Evolutionary conservation across 345 rosid species (phyloP), one percentile per base, ranked within the genome.

Genomic region (Aquilaria malaccensis): DNA sequence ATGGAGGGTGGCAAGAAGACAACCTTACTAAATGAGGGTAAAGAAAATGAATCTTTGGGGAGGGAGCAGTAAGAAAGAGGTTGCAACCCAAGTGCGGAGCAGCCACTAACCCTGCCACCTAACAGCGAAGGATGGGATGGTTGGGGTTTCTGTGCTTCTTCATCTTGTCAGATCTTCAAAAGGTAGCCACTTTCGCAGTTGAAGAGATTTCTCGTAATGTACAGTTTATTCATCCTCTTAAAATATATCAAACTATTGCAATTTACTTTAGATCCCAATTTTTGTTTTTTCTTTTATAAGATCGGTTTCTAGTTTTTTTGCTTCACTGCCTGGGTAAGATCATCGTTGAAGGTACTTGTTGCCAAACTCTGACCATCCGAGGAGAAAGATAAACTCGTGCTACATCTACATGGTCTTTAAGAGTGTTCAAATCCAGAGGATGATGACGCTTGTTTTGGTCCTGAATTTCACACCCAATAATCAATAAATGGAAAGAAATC

Each of bases 161-260:
- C 2, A 85, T 90, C 62, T 75, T 94, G 30, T 80, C 97, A 33
- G 97, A 88, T 83, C 91, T 94, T 70, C 99, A 94, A 66, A 90
- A 94, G 72, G 96, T 91, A 15, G 96, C 78, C 31, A 48, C 60
- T 11, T 55, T 60, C 33, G 71, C 71, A 13, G 77, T 92, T 0
- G 91, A 86, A 72, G 99, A 90, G 82, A 83, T 94, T 58, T 82
- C 96, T 64, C 99, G 97, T 76, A 88, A 82, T 80, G 99, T 90
- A 77, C 50, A 61, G 52, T 52, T 64, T 62, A n/a, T 29, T 50
- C 56, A 33, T 30, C 3, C 13, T 33, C 15, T 60, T 32, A 9
- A 0, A 30, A 45, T 14, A 30, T 54, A 11, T 45, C 13, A 37
- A n/a, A 52, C 55, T 52, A 7, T 51, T 14, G 9, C 0, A 51